Evolutionary conservation across 352 stramenopile genomes (phyloP), one percentile per base, ranked within the genome.

Genomic region (Pythium dissotocum): DNA sequence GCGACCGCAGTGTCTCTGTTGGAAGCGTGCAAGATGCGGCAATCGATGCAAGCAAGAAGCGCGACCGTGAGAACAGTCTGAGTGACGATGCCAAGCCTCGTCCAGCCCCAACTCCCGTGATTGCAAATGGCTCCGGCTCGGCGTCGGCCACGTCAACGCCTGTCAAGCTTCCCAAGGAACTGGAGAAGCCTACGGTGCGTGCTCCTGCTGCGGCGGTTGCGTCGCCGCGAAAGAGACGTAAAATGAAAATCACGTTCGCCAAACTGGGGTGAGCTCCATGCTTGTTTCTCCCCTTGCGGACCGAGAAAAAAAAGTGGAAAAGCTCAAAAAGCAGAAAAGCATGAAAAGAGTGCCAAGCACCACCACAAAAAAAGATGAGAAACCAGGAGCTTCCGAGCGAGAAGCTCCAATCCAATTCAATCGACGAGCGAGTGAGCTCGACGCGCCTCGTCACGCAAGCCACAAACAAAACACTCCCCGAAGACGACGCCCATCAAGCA

Each of bases 181-280:
- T 82, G 60, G 83, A 79, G 63, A 85, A 88, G 58, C 69, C 75
- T 13, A 62, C 74, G 65, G 69, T 83, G 63, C 61, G 73, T 55
- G 62, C 72, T 21, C 63, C 71, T 21, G 77, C 79, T 62, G 73
- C 83, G 53, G 61, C 72, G 6, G 75, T 84, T 48, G 82, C 85
- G 46, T 93, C 87, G 54, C 87, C 87, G 54, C 87, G 87, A 77
- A 95, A 95, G 73, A 83, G 87, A 83, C 87, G 87, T 88, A 95
- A 95, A 89, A 95, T 95, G 87, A 95, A 95, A 90, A 95, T 95
- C 78, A 91, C 84, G 77, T 95, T 95, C 89, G 79, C 72, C 69
- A 92, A 94, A 90, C 77, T 93, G 70, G 89, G 87, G 79, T 95
- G 80, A 94, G 71, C 33, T 65, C 48, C 14, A 56, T 64, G 60